phyloP scores from a whole-genome alignment of 2,329 filamentous ascomycete genomes.

The Amesomyces nigricolor region DNA sequence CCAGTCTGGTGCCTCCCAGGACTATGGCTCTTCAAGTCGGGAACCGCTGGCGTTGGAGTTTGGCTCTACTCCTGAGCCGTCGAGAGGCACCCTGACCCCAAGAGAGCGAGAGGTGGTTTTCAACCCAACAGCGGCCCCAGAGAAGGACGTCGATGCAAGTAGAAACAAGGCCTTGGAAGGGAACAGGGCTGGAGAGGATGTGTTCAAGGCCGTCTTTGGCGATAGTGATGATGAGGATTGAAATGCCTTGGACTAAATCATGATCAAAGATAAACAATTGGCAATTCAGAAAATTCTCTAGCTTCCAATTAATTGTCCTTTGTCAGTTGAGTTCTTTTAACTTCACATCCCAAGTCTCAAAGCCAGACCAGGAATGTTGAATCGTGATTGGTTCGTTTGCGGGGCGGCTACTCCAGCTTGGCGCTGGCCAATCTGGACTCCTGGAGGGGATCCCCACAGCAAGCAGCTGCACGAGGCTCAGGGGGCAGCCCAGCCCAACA shows the following conservation, averaged over 20 bases:
- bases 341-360: no score
- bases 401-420: constrained; percentile 3
- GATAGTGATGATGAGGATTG: constrained; percentile 65
- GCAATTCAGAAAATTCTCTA: no score
- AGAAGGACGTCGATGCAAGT: constrained; percentile 57
- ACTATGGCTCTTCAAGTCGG: constrained; percentile 15
- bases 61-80: constrained; percentile 3
- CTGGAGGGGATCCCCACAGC: background rate
- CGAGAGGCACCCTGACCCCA: background rate
- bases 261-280: no score
- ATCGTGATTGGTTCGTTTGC: constrained; percentile 10
- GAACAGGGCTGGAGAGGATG: constrained; percentile 67
- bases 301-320: background rate
- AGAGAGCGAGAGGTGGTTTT: constrained; percentile 9
- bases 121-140: constrained; percentile 8
- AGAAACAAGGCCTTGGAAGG: constrained; percentile 74
- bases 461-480: background rate
- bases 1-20: constrained; percentile 21
- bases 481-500: background rate
- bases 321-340: no score
- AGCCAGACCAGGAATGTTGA: background rate
- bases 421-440: background rate
- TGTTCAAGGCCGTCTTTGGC: constrained; percentile 91
- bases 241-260: background rate
- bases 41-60: constrained; percentile 14